These are phyloP conservation scores for Leccinum subgranulosum DNA, from an alignment of 768 basidiomycete species.

Conservation along the genomic window DNA sequence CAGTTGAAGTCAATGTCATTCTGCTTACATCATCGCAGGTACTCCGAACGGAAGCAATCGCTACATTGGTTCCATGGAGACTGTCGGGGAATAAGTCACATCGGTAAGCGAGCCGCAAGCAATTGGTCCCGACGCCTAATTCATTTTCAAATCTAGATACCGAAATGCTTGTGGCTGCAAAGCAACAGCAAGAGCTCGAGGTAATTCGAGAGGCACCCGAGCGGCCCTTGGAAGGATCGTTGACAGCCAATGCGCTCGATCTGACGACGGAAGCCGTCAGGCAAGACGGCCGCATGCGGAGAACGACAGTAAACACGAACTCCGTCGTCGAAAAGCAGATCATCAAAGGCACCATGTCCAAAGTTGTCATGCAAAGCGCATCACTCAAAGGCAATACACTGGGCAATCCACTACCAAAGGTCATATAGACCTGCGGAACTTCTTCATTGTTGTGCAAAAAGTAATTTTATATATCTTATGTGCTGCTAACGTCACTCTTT, in stretches of 20 bases:
- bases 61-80: constrained; percentile 63
- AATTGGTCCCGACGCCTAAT: constrained; percentile 2
- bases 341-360: constrained; percentile 54
- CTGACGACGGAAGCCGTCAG: constrained; percentile 35
- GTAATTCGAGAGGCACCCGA: constrained; percentile 22
- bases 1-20: background rate
- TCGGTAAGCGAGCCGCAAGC: constrained; percentile 37
- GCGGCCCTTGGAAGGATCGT: constrained; percentile 20
- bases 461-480: constrained; percentile 13
- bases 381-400: constrained; percentile 11
- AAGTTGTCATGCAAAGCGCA: constrained; percentile 38
- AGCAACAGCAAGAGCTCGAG: constrained; percentile 14
- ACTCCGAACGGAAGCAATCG: constrained; percentile 52
- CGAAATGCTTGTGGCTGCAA: constrained; percentile 20
- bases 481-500: constrained; percentile 6
- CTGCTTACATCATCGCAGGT: constrained; percentile 34
- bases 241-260: constrained; percentile 37
- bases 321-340: constrained; percentile 48
- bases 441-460: constrained; percentile 7
- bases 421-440: constrained; percentile 1
- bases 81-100: constrained; percentile 52
- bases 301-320: constrained; percentile 35
- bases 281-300: constrained; percentile 40
- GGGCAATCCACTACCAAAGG: constrained; percentile 14
- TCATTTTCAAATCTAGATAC: constrained; percentile 17